Base-by-base conservation (phyloP, 495 filamentous ascomycete species). In the Lophiotrema nucula region DNA sequence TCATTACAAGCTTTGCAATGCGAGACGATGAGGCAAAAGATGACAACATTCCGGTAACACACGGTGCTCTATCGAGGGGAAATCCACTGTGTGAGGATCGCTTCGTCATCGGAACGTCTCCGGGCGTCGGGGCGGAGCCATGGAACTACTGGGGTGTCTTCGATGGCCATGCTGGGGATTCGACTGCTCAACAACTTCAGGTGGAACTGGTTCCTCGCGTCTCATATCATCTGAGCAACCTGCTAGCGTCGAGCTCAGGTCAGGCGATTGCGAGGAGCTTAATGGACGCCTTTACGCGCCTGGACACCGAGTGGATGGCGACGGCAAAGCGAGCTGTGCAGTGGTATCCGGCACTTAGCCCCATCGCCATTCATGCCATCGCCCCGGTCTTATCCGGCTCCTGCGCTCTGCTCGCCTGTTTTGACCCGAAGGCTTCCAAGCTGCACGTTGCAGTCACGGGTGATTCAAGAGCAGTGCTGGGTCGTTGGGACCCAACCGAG, bases 401-500 rank as follows among this genome's bases (percentile, higher is more conserved):
- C 1, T 87, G 83, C 48, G 85, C 83, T 2, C 72, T 87, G 8
- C 68, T 87, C 0, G 73, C 81, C 0, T 52, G 82, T 12, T 84
- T 77, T 56, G 80, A 87, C 47, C 70, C 78, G 1, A 12, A 28
- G 11, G 70, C 72, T n/a, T 67, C 72, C 41, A 75, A 69, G 2
- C 66, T 87, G 0, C 76, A 79, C 27, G 81, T 85, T 1, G 85
- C 84, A 0, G 82, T 79, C 45, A 76, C 73, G 1, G 83, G 82
- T 4, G 81, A 84, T 65, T 84, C 79, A 8, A 74, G 83, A 19
- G 83, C 84, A 0, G 81, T 87, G 0, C 69, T 87, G 1, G 84
- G 83, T 0, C 73, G 76, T 21, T 71, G 74, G 66, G 62, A 72
- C 3, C 45, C 69, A 0, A 67, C 75, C 22, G 19, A 27, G 4